Conservation (phyloP, 129 eudicot species). For the Ambrosia artemisiifolia region DNA sequence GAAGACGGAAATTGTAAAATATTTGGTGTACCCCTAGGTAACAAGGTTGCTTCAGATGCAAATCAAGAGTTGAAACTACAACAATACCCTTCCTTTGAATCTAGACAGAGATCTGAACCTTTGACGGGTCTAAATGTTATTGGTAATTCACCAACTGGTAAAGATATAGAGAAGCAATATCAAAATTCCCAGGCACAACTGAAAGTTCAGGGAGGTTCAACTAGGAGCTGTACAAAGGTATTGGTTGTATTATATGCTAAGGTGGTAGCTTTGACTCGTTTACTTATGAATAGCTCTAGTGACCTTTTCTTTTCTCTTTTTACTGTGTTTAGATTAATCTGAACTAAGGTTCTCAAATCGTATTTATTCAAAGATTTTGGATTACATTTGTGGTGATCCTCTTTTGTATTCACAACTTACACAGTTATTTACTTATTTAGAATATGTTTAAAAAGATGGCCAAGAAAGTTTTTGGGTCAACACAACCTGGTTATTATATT, state of each 20-base stretch:
- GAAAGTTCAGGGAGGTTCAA: slow-evolving; percentile 54
- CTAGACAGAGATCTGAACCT: slow-evolving; percentile 53
- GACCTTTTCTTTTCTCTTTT: no score
- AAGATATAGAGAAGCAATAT: slow-evolving; percentile 52
- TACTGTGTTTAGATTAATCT: no score
- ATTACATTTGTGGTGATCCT: no score
- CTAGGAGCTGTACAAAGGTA: slow-evolving; percentile 95
- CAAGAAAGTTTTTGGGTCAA: slow-evolving; percentile 7
- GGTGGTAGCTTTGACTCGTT: neutral
- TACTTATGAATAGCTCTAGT: neutral
- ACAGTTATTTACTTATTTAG: neutral
- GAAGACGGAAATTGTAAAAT: slow-evolving; percentile 71
- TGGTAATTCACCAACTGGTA: slow-evolving; percentile 27
- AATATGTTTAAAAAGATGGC: neutral
- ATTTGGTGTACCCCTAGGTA: slow-evolving; percentile 74
- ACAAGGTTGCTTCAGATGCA: slow-evolving; percentile 29
- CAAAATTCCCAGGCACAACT: slow-evolving; percentile 38
- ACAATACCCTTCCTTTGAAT: slow-evolving; percentile 36
- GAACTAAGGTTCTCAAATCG: no score
- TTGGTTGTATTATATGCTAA: neutral
- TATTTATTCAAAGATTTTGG: no score
- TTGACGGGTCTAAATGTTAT: slow-evolving; percentile 40
- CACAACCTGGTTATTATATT: neutral
- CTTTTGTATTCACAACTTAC: neutral
- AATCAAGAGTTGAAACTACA: slow-evolving; percentile 28